Evolutionary conservation across 75 land plant species (phyloP).

Genomic region (Picea sitchensis): DNA sequence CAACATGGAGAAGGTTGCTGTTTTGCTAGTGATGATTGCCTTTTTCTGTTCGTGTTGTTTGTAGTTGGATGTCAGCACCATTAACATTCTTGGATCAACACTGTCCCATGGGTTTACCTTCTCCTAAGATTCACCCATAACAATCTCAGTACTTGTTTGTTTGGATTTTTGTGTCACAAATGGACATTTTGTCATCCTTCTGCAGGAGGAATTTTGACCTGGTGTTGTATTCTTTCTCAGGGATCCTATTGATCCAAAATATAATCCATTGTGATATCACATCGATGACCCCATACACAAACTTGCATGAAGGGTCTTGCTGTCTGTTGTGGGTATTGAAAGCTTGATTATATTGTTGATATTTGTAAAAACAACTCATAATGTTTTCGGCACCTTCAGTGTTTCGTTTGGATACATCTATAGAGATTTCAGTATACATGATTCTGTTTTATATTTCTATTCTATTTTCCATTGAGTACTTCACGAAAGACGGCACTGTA

Average conservation of each 20-base stretch:
- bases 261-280: conserved; percentile 89
- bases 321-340: conserved; percentile 78
- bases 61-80: conserved; percentile 95
- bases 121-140: conserved; percentile 73
- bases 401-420: conserved; percentile 89
- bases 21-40: conserved; percentile 86
- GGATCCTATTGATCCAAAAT: conserved; percentile 96
- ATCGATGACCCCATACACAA: conserved; percentile 95
- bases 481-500: conserved; percentile 64
- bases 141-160: conserved; percentile 55
- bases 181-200: too few relatives aligned
- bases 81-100: conserved; percentile 70
- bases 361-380: conserved; percentile 68
- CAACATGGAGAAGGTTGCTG: conserved; percentile 88
- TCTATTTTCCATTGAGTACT: conserved; percentile 87
- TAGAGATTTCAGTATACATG: conserved; percentile 89
- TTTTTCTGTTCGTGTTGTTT: conserved; percentile 92
- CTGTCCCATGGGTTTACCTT: conserved; percentile 70
- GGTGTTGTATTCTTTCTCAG: conserved; percentile 55
- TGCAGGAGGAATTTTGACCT: too few relatives aligned
- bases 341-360: conserved; percentile 93
- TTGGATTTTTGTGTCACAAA: too few relatives aligned
- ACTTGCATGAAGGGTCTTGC: conserved; percentile 85
- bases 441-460: conserved; percentile 82
- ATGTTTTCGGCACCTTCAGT: conserved; percentile 73